phyloP scores from a whole-genome alignment of 2,329 filamentous ascomycete species.

The Colletotrichum cuscutae region DNA sequence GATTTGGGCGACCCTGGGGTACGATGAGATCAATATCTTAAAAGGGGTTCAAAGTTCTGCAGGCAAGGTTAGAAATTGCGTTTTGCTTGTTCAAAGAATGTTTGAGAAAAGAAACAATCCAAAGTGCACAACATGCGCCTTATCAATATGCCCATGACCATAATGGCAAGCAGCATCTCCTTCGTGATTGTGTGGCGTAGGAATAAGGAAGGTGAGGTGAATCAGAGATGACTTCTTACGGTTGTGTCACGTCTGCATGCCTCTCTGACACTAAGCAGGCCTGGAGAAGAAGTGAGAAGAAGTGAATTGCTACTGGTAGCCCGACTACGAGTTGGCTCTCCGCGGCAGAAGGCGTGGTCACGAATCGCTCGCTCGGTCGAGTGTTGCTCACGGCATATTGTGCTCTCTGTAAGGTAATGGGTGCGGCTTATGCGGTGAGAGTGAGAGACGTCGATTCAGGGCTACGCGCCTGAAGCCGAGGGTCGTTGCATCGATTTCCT shows the following conservation, averaged over 20 bases:
- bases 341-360: background rate
- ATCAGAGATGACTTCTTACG: background rate
- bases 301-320: background rate
- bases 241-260: background rate
- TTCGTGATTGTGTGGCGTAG: background rate
- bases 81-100: background rate
- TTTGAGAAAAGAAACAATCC: background rate
- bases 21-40: background rate
- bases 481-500: background rate
- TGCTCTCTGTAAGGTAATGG: background rate
- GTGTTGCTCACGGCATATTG: background rate
- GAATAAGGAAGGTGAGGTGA: slow-evolving; percentile 5
- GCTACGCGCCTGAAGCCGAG: slow-evolving; percentile 1
- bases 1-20: background rate
- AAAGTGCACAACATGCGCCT: background rate
- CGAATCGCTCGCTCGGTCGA: background rate
- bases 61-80: background rate
- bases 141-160: background rate
- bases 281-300: no score
- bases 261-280: background rate
- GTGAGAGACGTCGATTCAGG: background rate
- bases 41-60: background rate
- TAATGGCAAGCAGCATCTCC: background rate
- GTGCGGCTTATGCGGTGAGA: slow-evolving; percentile 9
- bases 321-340: background rate